A percentile compares a stretch with the other conserved stretches of the same genome.
These are phyloP conservation scores for Tricholoma terreum DNA, from an alignment of 768 basidiomycete genomes.

Conservation along the genomic window DNA sequence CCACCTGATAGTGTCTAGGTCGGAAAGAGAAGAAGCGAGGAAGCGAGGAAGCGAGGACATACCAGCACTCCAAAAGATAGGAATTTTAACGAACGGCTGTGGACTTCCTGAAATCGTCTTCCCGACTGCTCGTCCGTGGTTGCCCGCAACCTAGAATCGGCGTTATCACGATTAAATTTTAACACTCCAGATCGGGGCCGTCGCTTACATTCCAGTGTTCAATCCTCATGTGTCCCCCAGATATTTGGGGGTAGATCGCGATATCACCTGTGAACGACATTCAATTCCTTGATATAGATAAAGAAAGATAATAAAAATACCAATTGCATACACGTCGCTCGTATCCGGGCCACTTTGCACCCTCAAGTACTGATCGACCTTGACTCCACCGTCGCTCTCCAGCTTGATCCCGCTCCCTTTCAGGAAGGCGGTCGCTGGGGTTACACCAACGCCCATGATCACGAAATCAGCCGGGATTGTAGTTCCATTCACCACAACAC, in stretches of 20 bases:
- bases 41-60: slow-evolving; percentile 24
- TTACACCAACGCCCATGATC: slow-evolving; percentile 84
- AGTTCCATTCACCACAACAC: slow-evolving; percentile 63
- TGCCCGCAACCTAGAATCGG: slow-evolving; percentile 64
- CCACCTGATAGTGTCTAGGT: slow-evolving; percentile 51
- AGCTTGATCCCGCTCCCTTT: slow-evolving; percentile 66
- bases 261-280: slow-evolving; percentile 59
- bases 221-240: slow-evolving; percentile 55
- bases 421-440: slow-evolving; percentile 77
- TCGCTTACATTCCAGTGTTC: slow-evolving; percentile 86
- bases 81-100: slow-evolving; percentile 74
- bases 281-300: background rate
- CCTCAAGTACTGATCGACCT: slow-evolving; percentile 70
- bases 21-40: background rate
- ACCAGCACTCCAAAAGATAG: slow-evolving; percentile 92
- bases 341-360: slow-evolving; percentile 45
- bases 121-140: slow-evolving; percentile 83
- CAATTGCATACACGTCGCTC: slow-evolving; percentile 67
- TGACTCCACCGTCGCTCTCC: slow-evolving; percentile 74
- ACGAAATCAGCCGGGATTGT: slow-evolving; percentile 73
- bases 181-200: background rate
- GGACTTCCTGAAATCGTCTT: slow-evolving; percentile 64
- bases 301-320: slow-evolving; percentile 28
- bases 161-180: background rate
- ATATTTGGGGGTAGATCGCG: slow-evolving; percentile 68